A percentile compares a stretch with the other conserved stretches of the same genome.
These are phyloP conservation scores for Colletotrichum horii DNA, from an alignment of 2,329 filamentous ascomycete species.

Conservation along the genomic window DNA sequence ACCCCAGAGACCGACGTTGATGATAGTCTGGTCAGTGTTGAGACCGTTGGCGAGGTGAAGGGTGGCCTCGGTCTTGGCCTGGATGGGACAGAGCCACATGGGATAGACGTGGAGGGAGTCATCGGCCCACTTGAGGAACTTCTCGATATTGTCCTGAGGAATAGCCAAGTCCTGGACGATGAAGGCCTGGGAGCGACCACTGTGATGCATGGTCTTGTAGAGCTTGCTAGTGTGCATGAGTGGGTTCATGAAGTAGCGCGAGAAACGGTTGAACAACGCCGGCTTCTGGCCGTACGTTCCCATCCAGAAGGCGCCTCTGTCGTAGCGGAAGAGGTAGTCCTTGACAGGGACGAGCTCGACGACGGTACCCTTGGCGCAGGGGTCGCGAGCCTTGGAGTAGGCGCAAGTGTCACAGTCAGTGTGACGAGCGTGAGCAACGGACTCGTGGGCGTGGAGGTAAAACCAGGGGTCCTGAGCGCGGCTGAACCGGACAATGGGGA, in stretches of 20 bases:
- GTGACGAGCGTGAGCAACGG: background rate
- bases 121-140: slow-evolving; percentile 33
- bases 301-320: slow-evolving; percentile 70
- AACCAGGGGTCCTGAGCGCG: slow-evolving; percentile 66
- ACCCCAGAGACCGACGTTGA: slow-evolving; percentile 10
- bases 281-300: slow-evolving; percentile 66
- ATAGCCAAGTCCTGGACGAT: slow-evolving; percentile 69
- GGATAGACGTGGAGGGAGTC: slow-evolving; percentile 29
- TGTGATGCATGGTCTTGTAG: slow-evolving; percentile 67
- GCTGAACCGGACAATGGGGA: slow-evolving; percentile 45
- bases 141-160: slow-evolving; percentile 51
- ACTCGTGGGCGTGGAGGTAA: slow-evolving; percentile 62
- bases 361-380: background rate
- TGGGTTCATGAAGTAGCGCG: slow-evolving; percentile 62
- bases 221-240: slow-evolving; percentile 67
- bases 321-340: slow-evolving; percentile 66
- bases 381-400: background rate
- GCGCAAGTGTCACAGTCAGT: background rate
- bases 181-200: slow-evolving; percentile 58
- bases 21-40: background rate
- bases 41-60: slow-evolving; percentile 26
- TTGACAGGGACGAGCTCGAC: slow-evolving; percentile 30
- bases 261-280: slow-evolving; percentile 58
- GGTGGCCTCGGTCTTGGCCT: background rate
- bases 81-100: slow-evolving; percentile 32